Conservation (phyloP, 306 rosid species). For the Vicia villosa region DNA sequence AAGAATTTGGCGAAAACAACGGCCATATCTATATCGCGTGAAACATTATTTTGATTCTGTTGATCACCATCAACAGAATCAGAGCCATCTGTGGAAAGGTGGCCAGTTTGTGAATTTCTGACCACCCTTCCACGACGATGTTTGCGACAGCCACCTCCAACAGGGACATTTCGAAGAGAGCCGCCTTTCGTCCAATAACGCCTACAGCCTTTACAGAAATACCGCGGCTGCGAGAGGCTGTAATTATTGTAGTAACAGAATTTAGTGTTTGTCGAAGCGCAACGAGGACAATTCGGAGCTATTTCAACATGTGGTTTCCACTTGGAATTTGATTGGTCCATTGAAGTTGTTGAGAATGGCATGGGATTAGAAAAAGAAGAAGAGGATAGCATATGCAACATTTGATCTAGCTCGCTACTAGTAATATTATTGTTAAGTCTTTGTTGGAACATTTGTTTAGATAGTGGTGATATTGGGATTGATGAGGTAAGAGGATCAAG, state of each 20-base stretch:
- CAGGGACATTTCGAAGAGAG: conserved; percentile 77
- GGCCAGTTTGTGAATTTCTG: not conserved
- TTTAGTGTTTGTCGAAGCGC: conserved; percentile 87
- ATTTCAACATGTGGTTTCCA: conserved; percentile 68
- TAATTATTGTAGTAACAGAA: conserved; percentile 98
- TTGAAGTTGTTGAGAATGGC: conserved; percentile 20
- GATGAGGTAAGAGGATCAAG: not conserved
- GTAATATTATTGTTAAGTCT: not conserved
- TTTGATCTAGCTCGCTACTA: conserved; percentile 13
- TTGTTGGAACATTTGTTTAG: conserved; percentile 41
- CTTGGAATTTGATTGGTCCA: conserved; percentile 33
- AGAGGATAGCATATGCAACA: conserved; percentile 34
- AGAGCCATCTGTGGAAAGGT: not conserved
- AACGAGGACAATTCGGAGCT: conserved; percentile 87
- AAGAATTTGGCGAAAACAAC: conserved; percentile 73
- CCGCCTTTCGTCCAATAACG: conserved; percentile 99
- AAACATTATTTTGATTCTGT: conserved; percentile 13
- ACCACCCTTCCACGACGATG: conserved; percentile 51
- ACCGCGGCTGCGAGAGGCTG: conserved; percentile 90
- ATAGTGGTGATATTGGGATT: not conserved
- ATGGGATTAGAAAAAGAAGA: not conserved
- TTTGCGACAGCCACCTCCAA: conserved; percentile 81
- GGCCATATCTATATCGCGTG: conserved; percentile 71
- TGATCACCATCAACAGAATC: conserved; percentile 4
- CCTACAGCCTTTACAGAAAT: conserved; percentile 82